These are phyloP conservation scores for Histomonas meleagridis DNA, from an alignment of 208 protist genomes.

Conservation along the genomic window DNA sequence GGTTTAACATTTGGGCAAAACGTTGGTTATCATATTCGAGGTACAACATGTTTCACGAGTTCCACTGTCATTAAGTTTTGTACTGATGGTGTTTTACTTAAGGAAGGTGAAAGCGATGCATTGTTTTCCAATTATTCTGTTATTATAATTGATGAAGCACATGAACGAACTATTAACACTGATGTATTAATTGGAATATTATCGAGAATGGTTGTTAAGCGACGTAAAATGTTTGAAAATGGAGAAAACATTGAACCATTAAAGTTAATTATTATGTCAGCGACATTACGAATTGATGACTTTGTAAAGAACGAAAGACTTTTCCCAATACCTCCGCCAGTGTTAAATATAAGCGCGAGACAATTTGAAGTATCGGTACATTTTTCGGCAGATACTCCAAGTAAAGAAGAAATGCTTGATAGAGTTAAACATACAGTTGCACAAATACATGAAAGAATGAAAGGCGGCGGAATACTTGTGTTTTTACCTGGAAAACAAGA, in stretches of 20 bases:
- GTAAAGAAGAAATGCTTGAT: conserved; percentile 71
- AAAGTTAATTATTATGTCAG: conserved; percentile 73
- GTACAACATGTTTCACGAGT: neutral
- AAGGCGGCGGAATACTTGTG: conserved; percentile 82
- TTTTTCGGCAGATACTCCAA: conserved; percentile 74
- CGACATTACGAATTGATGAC: conserved; percentile 67
- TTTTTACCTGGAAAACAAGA: conserved; percentile 88
- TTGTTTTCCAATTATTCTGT: conserved; percentile 61
- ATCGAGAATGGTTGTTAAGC: conserved; percentile 82
- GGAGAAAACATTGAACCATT: conserved; percentile 46
- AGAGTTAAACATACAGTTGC: conserved; percentile 54
- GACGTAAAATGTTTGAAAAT: conserved; percentile 20
- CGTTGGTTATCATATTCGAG: conserved; percentile 59
- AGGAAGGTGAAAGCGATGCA: conserved; percentile 64
- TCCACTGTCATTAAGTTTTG: conserved; percentile 41
- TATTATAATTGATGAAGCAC: conserved; percentile 78
- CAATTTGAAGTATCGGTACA: conserved; percentile 88
- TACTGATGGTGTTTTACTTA: conserved; percentile 46
- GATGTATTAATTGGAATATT: conserved; percentile 93
- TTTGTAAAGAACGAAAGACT: conserved; percentile 78
- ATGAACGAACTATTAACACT: conserved; percentile 68
- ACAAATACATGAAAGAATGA: conserved; percentile 88
- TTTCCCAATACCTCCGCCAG: conserved; percentile 75
- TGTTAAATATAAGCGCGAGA: conserved; percentile 66
- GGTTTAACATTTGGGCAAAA: conserved; percentile 41